These are phyloP conservation scores for Cenchrus fungigraminus DNA, from an alignment of 176 grass and related monocot genomes.

Conservation along the genomic window DNA sequence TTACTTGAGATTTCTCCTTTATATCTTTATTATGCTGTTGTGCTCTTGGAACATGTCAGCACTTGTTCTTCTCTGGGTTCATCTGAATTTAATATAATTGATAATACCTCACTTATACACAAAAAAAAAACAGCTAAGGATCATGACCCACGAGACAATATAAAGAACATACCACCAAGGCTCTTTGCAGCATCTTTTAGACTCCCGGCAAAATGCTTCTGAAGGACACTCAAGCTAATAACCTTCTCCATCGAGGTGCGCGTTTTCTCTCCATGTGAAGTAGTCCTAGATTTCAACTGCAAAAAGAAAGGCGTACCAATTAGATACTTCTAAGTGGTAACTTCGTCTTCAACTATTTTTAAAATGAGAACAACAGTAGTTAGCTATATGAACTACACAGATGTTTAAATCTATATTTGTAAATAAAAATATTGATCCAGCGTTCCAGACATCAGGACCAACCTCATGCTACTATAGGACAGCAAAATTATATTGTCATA, in stretches of 20 bases:
- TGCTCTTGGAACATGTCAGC: background rate
- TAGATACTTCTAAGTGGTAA: background rate
- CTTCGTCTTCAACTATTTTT: background rate
- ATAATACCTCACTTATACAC: constrained; percentile 1
- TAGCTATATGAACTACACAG: background rate
- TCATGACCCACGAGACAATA: background rate
- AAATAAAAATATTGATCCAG: background rate
- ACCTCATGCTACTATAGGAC: too few species aligned
- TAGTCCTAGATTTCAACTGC: constrained; percentile 41
- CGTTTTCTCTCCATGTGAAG: too few species aligned
- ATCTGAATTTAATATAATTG: background rate
- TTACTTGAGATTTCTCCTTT: background rate
- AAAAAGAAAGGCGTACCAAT: background rate
- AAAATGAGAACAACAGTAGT: background rate
- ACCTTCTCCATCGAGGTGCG: too few species aligned
- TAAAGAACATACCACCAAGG: constrained; percentile 60
- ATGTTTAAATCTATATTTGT: background rate
- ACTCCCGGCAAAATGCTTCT: constrained; percentile 66
- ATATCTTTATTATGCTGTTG: background rate
- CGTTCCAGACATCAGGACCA: too few species aligned
- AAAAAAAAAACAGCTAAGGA: constrained; percentile 12
- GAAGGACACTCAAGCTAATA: constrained; percentile 47
- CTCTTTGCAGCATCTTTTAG: constrained; percentile 83
- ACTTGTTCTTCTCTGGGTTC: background rate
- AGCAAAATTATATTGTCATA: too few species aligned